Base-by-base conservation (phyloP, 768 basidiomycete genomes). In the Mrakia blollopis region DNA sequence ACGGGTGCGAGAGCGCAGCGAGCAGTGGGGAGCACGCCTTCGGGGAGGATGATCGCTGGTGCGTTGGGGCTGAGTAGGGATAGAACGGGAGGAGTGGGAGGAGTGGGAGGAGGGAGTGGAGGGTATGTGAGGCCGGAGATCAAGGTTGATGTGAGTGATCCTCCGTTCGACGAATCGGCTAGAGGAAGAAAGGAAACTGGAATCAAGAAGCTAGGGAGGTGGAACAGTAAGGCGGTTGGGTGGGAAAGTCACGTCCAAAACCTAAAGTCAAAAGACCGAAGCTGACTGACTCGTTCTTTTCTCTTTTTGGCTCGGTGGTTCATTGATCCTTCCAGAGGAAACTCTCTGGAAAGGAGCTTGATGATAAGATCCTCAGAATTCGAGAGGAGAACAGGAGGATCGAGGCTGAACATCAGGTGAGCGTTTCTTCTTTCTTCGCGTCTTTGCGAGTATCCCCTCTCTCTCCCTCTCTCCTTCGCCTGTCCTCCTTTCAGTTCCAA, bases 371-470 rank as follows among this genome's bases (percentile, higher is more conserved):
- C 18, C 16, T 21, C 14, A 68, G 18, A 25, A 68, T 68, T 25
- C 16, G 65, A 10, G 65, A 68, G 35, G 65, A 68, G 37, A 68
- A 68, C 39, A 11, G 65, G 10, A 44, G 39, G 65, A 68, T 68
- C 18, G 65, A 68, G 65, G 65, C 65, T n/a, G 65, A 39, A 6
- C 39, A 25, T n/a, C 10, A 35, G 37, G 65, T 65, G 32, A n/a
- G 61, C 30, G 3, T 32, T 63, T 39, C 35, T 39, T 14, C 23
- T 39, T 16, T 41, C 25, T 44, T 23, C 37, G 3, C 32, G 63
- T 9, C 32, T 10, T 37, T 35, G 30, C 11, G 6, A 11, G 11
- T 41, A 1, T 21, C 35, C n/a, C 39, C 37, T n/a, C 1, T 65
- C 63, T 37, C 63, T 1, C 3, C 3, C 23, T 10, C 63, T 35